Evolutionary conservation across 2,329 filamentous ascomycete species (phyloP), one percentile per base, ranked within the genome.

Genomic region (Capronia coronata): DNA sequence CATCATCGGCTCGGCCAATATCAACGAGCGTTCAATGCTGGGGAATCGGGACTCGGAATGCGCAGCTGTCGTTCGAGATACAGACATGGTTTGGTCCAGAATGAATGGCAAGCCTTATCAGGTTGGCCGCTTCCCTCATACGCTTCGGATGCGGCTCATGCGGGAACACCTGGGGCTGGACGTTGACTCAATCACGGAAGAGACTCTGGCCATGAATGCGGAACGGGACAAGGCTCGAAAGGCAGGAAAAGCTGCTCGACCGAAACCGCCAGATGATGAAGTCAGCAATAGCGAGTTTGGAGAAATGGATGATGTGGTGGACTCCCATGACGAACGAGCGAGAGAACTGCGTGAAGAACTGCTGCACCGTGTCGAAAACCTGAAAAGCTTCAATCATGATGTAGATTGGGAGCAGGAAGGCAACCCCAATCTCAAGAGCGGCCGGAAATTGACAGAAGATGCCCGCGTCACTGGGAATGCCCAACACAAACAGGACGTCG

Each of bases 11-110:
- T 97, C 91, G 39, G 93, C 93, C 46, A 98, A 98, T 65, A 97
- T 98, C 74, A 98, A 98, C 62, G 93, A 98, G 68, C 83, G 93
- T 39, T 97, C 91, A 5, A 89, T 97, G 88, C 68, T 96, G 54
- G 93, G 93, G 7, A 84, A 80, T 42, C 81, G 93, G 62, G 93
- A 98, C 67, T 96, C 91, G 0, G 93, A 98, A 68, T 82, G 87
- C 55, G 93, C 91, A 3, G 84, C 90, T 5, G 78, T 97, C 37
- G 86, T 98, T 35, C 82, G 91, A 46, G 93, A 98, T 65, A 91
- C 87, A 1, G 88, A 96, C 65, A 89, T 95, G 80, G 79, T 96
- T 50, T 83, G 82, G 75, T 95, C 90, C 4, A 86, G 79, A 46
- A 97, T 98, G 93, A 89, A 80, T 44, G 90, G 90, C 30, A 76